Evolutionary conservation across 208 protist genomes (phyloP).

Genomic region (Leishmania guyanensis): DNA sequence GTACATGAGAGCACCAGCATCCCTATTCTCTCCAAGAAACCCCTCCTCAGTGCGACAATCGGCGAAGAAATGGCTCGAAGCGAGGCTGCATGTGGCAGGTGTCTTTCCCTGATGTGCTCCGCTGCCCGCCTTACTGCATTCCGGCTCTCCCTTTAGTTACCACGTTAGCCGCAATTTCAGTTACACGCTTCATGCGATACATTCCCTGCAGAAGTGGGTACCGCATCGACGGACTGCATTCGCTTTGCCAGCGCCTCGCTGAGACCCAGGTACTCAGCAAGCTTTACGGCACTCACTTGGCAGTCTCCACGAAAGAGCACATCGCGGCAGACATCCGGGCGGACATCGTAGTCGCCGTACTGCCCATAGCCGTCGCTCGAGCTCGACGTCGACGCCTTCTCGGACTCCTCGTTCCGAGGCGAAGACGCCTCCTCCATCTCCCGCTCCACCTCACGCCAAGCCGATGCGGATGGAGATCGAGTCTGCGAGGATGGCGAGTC

Average conservation of each 20-base stretch:
- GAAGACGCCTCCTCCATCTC: not conserved
- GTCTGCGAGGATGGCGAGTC: not conserved
- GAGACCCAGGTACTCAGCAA: slow-evolving; percentile 59
- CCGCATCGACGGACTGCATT: not conserved
- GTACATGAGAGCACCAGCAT: not conserved
- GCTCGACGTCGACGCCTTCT: slow-evolving; percentile 20
- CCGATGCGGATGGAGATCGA: not conserved
- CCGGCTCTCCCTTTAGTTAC: not conserved
- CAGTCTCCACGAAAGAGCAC: slow-evolving; percentile 72
- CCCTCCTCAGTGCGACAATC: not conserved
- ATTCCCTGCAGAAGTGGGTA: not conserved
- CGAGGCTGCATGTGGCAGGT: not conserved
- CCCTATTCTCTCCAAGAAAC: not conserved
- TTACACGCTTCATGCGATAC: not conserved
- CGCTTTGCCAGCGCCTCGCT: slow-evolving; percentile 31
- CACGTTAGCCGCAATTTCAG: not conserved
- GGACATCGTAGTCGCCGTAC: slow-evolving; percentile 32
- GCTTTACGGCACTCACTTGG: not conserved
- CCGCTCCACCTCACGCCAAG: not conserved
- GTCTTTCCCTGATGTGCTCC: not conserved
- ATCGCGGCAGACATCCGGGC: slow-evolving; percentile 50
- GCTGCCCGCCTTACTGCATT: not conserved
- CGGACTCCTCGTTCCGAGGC: not conserved
- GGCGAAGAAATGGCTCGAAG: not conserved
- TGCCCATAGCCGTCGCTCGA: slow-evolving; percentile 65